phyloP scores from a whole-genome alignment of 768 basidiomycete species.

The Termitomyces heimii region DNA sequence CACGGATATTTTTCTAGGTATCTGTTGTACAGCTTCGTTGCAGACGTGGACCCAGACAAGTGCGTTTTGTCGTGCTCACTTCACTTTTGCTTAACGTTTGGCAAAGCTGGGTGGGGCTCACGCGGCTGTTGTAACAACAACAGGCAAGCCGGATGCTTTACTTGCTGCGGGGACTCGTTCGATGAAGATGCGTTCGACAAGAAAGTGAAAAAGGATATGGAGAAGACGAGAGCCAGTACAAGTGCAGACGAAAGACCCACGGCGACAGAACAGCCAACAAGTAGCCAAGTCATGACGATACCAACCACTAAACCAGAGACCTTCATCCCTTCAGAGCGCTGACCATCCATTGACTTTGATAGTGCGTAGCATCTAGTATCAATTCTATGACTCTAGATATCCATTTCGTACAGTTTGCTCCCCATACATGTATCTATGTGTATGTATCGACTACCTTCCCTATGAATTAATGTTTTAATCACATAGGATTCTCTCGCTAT shows the following conservation, averaged over 20 bases:
- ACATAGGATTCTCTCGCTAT: background rate
- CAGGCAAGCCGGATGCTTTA: conserved; percentile 36
- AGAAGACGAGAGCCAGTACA: conserved; percentile 25
- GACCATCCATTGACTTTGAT: background rate
- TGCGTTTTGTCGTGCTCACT: conserved; percentile 3
- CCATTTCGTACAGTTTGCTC: too few species aligned
- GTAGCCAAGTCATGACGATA: conserved; percentile 6
- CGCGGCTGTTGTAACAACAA: conserved; percentile 25
- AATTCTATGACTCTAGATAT: background rate
- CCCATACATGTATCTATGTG: background rate
- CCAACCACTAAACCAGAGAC: background rate
- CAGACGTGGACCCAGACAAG: conserved; percentile 23
- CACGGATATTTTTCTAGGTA: conserved; percentile 4
- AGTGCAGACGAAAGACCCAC: conserved; percentile 8
- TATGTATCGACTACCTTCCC: too few species aligned
- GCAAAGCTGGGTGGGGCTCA: conserved; percentile 24
- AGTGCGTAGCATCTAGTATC: background rate
- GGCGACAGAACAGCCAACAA: conserved; percentile 18
- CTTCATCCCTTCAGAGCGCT: background rate
- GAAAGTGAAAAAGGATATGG: conserved; percentile 32
- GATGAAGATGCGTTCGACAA: conserved; percentile 39
- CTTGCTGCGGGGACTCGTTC: conserved; percentile 37
- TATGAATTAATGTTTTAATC: too few species aligned
- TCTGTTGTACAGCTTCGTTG: conserved; percentile 10
- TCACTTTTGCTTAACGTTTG: background rate